phyloP scores from a whole-genome alignment of 2,329 filamentous ascomycete species.

The Claviceps spartinae region DNA sequence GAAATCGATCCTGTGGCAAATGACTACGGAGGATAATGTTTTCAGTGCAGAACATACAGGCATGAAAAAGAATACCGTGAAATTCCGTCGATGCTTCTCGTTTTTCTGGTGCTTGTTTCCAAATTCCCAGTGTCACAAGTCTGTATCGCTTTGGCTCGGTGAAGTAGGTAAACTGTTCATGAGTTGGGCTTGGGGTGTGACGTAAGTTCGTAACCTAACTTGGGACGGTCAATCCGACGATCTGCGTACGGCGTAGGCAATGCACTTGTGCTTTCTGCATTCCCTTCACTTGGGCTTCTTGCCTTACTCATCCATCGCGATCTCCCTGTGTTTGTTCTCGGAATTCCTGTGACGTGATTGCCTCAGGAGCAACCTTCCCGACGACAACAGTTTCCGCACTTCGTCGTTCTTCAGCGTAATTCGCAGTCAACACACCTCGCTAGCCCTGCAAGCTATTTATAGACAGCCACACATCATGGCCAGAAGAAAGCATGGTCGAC shows the following conservation, averaged over 20 bases:
- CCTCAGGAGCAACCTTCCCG: background rate
- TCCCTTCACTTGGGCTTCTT: no score
- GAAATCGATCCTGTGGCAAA: no score
- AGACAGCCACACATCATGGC: constrained; percentile 22
- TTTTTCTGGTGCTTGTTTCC: no score
- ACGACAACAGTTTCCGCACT: background rate
- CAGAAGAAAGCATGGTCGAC: constrained; percentile 34
- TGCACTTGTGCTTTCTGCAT: no score
- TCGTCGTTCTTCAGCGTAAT: background rate
- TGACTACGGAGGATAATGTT: no score
- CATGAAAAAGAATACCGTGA: no score
- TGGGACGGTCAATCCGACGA: background rate
- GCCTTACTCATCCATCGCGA: no score
- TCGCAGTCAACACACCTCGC: background rate
- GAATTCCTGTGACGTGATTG: background rate
- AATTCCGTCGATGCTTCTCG: no score
- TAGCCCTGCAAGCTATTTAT: background rate
- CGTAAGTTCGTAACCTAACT: background rate
- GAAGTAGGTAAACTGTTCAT: background rate
- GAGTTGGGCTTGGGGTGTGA: background rate
- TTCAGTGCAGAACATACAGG: no score
- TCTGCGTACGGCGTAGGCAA: no score
- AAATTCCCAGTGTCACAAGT: no score
- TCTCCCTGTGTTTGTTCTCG: background rate
- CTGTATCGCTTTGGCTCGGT: no score